These are phyloP conservation scores for Carex cristatella DNA, from an alignment of 176 grass and related monocot genomes.

Conservation along the genomic window DNA sequence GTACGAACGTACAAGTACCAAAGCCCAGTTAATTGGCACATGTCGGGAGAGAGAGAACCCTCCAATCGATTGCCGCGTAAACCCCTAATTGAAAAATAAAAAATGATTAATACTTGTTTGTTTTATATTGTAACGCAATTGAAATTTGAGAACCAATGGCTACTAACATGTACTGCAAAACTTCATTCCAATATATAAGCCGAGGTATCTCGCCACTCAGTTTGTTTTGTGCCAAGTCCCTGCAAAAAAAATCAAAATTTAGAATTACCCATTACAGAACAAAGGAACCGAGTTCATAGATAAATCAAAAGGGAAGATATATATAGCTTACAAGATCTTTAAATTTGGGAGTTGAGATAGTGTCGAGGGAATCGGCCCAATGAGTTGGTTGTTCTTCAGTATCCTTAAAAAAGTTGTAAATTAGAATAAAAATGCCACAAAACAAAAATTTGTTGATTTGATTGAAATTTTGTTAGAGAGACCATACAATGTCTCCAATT, in stretches of 20 bases:
- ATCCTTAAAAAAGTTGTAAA: constrained; percentile 39
- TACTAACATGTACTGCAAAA: constrained; percentile 91
- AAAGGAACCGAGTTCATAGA: neutral
- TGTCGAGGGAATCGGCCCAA: constrained; percentile 76
- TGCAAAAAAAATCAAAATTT: constrained; percentile 19
- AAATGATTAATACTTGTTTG: neutral
- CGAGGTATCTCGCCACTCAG: constrained; percentile 90
- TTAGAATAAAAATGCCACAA: neutral
- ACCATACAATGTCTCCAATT: constrained; percentile 60
- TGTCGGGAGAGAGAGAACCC: constrained; percentile 73
- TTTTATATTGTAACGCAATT: neutral
- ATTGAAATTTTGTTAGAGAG: neutral
- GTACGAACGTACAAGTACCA: constrained; percentile 86
- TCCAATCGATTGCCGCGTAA: constrained; percentile 77
- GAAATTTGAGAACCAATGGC: neutral
- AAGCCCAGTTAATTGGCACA: constrained; percentile 93
- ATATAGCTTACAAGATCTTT: constrained; percentile 71
- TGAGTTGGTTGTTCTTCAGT: constrained; percentile 88
- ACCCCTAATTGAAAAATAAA: constrained; percentile 33
- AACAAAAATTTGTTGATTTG: neutral
- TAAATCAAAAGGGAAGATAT: neutral
- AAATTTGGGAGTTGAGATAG: constrained; percentile 89
- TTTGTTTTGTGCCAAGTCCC: constrained; percentile 92
- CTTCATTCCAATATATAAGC: constrained; percentile 99
- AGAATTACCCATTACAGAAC: neutral